Percentiles rank a stretch among this genome's conserved stretches.
Evolutionary conservation across 2,329 filamentous ascomycete genomes (phyloP).

Genomic region (Phialophora macrospora): DNA sequence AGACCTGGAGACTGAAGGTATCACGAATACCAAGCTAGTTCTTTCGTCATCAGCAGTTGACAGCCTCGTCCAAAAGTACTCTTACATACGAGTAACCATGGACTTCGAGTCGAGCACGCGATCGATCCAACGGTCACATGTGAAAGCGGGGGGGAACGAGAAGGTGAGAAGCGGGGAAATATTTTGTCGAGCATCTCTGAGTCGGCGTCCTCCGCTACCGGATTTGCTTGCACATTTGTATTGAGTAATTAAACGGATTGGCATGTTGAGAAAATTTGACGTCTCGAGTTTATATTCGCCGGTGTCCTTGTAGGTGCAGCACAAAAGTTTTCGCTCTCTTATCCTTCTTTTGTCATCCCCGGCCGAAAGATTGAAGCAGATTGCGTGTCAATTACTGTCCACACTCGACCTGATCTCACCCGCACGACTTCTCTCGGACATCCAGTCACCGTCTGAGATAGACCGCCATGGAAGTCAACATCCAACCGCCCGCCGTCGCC

Average conservation of each 20-base stretch:
- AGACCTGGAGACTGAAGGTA: background rate
- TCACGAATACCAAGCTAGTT: background rate
- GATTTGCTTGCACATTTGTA: slow-evolving; percentile 10
- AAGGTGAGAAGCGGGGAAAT: slow-evolving; percentile 2
- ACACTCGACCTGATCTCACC: background rate
- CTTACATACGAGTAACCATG: background rate
- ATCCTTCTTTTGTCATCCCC: background rate
- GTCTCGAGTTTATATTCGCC: background rate
- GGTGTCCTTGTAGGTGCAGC: background rate
- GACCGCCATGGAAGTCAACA: slow-evolving; percentile 30
- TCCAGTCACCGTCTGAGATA: background rate
- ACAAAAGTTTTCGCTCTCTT: background rate
- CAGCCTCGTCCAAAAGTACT: background rate
- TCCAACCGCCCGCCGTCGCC: slow-evolving; percentile 26
- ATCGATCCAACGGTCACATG: background rate
- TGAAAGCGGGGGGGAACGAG: slow-evolving; percentile 1
- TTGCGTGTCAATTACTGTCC: too few relatives aligned
- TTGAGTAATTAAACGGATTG: slow-evolving; percentile 16
- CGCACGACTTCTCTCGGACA: too few relatives aligned
- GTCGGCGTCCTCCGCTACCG: slow-evolving; percentile 15
- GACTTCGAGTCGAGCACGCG: background rate
- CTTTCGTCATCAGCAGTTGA: background rate
- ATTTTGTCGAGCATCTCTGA: background rate
- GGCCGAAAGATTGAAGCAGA: background rate
- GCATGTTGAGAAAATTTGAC: slow-evolving; percentile 2